Percentiles rank a stretch among this genome's conserved stretches.
These are phyloP conservation scores for Amaranthus hypochondriacus DNA, from an alignment of 148 eudicot species.

Conservation along the genomic window DNA sequence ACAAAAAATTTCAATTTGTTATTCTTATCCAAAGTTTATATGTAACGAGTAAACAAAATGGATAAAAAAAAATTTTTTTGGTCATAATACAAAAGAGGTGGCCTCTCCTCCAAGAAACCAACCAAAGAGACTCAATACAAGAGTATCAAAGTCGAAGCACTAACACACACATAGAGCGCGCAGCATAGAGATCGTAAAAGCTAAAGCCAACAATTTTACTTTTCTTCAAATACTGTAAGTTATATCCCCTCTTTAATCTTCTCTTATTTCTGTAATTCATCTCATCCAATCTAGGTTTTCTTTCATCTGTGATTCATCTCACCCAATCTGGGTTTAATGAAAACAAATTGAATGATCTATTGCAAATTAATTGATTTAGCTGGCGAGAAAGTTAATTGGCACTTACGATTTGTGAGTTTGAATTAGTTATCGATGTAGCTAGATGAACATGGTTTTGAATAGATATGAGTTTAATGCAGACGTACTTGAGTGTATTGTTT, in stretches of 20 bases:
- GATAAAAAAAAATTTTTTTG: too few species aligned
- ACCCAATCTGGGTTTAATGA: slow-evolving; percentile 2
- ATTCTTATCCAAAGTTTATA: too few species aligned
- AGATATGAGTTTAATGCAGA: too few species aligned
- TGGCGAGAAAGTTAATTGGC: not conserved
- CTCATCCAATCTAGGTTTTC: slow-evolving; percentile 5
- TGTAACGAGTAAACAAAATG: not conserved
- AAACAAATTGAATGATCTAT: not conserved
- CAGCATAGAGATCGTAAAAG: not conserved
- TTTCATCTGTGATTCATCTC: not conserved
- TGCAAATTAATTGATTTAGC: not conserved
- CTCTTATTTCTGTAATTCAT: not conserved
- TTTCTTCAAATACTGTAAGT: not conserved
- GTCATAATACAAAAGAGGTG: not conserved
- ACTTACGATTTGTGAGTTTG: too few species aligned
- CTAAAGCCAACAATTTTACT: not conserved
- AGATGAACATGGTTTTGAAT: too few species aligned
- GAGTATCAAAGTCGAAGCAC: not conserved
- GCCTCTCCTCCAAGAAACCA: slow-evolving; percentile 23
- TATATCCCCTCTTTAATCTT: not conserved
- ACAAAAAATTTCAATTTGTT: too few species aligned
- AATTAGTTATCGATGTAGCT: too few species aligned
- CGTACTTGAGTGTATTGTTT: too few species aligned
- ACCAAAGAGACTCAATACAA: not conserved
- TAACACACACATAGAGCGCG: not conserved